These are phyloP conservation scores for Peronosclerospora sorghi DNA, from an alignment of 352 stramenopile species.

Conservation along the genomic window DNA sequence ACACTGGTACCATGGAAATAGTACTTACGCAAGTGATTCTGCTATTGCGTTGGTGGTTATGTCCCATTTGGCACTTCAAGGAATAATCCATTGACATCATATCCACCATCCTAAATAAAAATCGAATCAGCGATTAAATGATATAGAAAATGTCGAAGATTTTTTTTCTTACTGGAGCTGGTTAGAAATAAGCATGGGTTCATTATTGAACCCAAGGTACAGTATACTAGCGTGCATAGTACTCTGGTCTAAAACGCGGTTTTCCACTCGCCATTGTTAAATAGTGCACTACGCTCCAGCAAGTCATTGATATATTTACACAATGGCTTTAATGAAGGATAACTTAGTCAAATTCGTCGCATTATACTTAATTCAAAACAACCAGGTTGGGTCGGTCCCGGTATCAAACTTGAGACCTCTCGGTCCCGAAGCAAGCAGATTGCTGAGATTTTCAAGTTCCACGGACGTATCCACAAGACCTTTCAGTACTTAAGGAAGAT, in stretches of 20 bases:
- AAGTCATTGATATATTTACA: constrained; percentile 87
- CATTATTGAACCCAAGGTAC: constrained; percentile 79
- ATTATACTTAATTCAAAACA: too few relatives aligned
- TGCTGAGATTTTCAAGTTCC: constrained; percentile 89
- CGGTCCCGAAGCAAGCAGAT: too few relatives aligned
- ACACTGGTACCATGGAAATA: constrained; percentile 80
- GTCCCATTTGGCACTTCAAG: constrained; percentile 84
- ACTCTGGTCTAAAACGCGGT: constrained; percentile 91
- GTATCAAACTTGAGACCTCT: too few relatives aligned
- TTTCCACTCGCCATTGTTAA: constrained; percentile 85
- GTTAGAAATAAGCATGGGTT: constrained; percentile 71
- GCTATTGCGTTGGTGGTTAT: constrained; percentile 51
- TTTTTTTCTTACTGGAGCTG: constrained; percentile 35
- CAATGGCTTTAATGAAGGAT: constrained; percentile 90
- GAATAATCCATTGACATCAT: constrained; percentile 81
- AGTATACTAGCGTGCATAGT: constrained; percentile 88
- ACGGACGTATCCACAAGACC: constrained; percentile 90
- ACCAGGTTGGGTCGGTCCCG: too few relatives aligned
- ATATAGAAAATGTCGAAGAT: background rate
- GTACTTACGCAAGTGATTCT: constrained; percentile 81
- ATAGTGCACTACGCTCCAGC: constrained; percentile 85
- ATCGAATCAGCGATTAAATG: background rate
- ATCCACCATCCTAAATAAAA: constrained; percentile 63
- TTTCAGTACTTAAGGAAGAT: constrained; percentile 85
- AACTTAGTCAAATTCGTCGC: constrained; percentile 89